A percentile compares a stretch with the other conserved stretches of the same genome.
These are phyloP conservation scores for Henckelia pumila DNA, from an alignment of 257 asterid species.

Conservation along the genomic window DNA sequence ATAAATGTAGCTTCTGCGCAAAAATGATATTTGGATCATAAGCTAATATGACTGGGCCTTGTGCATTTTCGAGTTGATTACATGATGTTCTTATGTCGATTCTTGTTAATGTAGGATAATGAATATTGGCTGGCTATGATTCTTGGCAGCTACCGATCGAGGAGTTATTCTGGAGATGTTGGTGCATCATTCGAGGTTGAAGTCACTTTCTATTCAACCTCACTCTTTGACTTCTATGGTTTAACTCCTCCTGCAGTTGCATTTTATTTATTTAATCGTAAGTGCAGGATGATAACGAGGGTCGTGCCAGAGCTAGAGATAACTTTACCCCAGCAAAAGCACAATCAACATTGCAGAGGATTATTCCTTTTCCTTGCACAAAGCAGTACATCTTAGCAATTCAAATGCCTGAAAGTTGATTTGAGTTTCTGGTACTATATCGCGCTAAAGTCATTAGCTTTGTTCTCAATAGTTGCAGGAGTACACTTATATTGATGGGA, in stretches of 20 bases:
- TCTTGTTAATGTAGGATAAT: slow-evolving; percentile 62
- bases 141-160: slow-evolving; percentile 86
- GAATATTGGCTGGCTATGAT: slow-evolving; percentile 81
- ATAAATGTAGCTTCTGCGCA: slow-evolving; percentile 1
- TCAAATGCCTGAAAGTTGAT: slow-evolving; percentile 93
- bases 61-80: slow-evolving; percentile 10
- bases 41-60: too few relatives aligned
- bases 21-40: not conserved
- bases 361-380: slow-evolving; percentile 83
- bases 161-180: slow-evolving; percentile 78
- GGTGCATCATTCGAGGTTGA: slow-evolving; percentile 75
- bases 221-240: slow-evolving; percentile 19
- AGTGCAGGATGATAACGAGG: slow-evolving; percentile 72
- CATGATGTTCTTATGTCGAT: slow-evolving; percentile 23
- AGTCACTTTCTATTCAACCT: slow-evolving; percentile 21
- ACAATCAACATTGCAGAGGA: slow-evolving; percentile 68
- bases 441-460: too few relatives aligned
- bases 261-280: slow-evolving; percentile 14
- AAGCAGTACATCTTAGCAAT: slow-evolving; percentile 80
- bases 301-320: slow-evolving; percentile 59
- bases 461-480: too few relatives aligned
- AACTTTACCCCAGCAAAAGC: slow-evolving; percentile 60
- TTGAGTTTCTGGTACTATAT: too few relatives aligned
- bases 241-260: slow-evolving; percentile 3
- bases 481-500: too few relatives aligned